Evolutionary conservation across 768 basidiomycete genomes (phyloP), one percentile per base, ranked within the genome.

Genomic region (Pulveroboletus frians): DNA sequence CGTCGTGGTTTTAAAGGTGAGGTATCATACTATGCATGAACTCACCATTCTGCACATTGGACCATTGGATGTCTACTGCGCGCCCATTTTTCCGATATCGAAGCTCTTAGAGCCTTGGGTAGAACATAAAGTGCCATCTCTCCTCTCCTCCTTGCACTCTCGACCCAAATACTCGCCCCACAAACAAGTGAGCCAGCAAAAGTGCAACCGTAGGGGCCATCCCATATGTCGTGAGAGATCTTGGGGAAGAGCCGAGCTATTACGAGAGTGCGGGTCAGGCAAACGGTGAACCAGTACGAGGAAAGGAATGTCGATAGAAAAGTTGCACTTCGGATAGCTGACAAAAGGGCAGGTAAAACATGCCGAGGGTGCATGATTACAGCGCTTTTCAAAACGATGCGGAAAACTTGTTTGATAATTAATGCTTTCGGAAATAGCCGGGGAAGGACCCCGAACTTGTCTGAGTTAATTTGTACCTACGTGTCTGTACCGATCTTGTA

Each of bases 81-180:
- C 20, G 80, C 39, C 77, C 80, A 83, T 5, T 57, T 59, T 50
- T 77, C 69, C 1, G 85, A 77, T n/a, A 90, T 61, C 45, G 73
- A 79, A 0, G 87, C 74, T 38, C 84, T 72, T 27, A 90, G 53
- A 11, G 86, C 88, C 47, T 78, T 73, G 3, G 88, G 87, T 5
- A 90, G 69, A 45, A 89, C 88, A 57, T 90, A 90, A 27, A 90
- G 63, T 0, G 86, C 82, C 71, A 91, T 86, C 68, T 91, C 88
- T 5, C 86, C 85, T 45, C 88, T 71, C 53, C 88, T 69, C 47
- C 72, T 71, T 3, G 81, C 82, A 51, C 83, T 80, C 61, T 91
- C 88, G 23, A 90, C 76, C 80, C 82, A 88, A 37, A 91, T 88
- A 47, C 86, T 88, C 48, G 75, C 71, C 4, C 88, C 88, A 52